Evolutionary conservation across 1,139 yeast species (phyloP), one percentile per base, ranked within the genome.

Genomic region (Diutina sp.): DNA sequence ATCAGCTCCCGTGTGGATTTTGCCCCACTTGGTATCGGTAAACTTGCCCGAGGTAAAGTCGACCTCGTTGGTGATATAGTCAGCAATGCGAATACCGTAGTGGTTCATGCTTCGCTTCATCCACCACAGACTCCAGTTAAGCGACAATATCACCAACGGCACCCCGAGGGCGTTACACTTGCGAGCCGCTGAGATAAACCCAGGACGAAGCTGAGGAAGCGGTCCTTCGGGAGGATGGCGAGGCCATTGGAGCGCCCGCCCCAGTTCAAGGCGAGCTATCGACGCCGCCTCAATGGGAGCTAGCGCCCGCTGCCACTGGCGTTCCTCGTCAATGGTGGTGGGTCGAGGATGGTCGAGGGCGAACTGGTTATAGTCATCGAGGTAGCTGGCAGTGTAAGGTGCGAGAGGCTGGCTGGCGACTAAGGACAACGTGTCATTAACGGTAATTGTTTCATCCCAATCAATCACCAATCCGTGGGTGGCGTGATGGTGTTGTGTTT

Each of bases 391-490:
- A 60, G 69, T 60, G 65, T 85, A 85, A 2, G 79, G 78, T 4
- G 65, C 61, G 57, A 69, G 69, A 2, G 63, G 63, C 1, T n/a
- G 47, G 28, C 73, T 70, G 3, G 85, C 83, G 4, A 84, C 72
- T 6, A 77, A 64, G 29, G 66, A 66, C 50, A 84, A 78, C 0
- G 91, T 84, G 65, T 86, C 91, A 16, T 66, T 62, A 8, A 64
- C 61, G 0, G 91, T 84, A 32, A 83, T 72, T 0, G 91, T 85
- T 58, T 85, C 91, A 65, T 86, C 93, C 85, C 88, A 86, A 64
- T 86, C 93, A 2, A 79, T 64, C 0, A 81, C 71, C 18, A 81
- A 25, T 11, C 46, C 46, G 4, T n/a, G 25, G 6, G 16, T 11
- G 41, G 41, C n/a, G 41, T 35, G 41, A 11, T 35, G 41, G 41